Base-by-base conservation (phyloP, 169 alveolate genomes). In the Plasmodium knowlesi region DNA sequence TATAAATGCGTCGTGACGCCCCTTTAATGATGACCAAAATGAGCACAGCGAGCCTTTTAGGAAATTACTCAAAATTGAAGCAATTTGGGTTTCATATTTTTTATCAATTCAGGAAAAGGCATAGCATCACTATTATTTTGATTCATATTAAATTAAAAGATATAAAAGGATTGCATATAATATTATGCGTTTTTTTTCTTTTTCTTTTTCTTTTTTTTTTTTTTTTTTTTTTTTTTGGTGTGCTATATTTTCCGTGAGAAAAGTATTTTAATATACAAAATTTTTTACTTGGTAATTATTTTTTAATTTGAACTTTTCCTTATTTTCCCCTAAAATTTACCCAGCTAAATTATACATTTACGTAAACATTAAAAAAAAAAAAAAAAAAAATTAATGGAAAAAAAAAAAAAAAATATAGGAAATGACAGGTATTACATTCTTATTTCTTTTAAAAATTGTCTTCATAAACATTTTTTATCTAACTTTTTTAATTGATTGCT, bases 271-370 rank as follows among this genome's bases (percentile, higher is more conserved):
- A 5, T n/a, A 37, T 39, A 28, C 34, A 39, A 79, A 34, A 41
- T 12, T 79, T 79, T 39, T 79, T 79, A 73, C 84, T 3, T 79
- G 84, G 43, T 79, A 79, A 79, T 79, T 41, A 41, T 78, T 78
- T 67, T 67, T 8, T 9, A 67, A 67, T 25, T 67, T 67, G 28
- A 67, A 67, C 76, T 39, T 19, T 67, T 25, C 3, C 19, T 67
- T 67, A 19, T 25, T 67, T 67, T 34, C 28, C n/a, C 76, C 76
- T 67, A 19, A n/a, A 19, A 67, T 19, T 67, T 67, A n/a, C 14
- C 34, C 5, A 2, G 39, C 12, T 22, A 28, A 19, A 67, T 67
- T 67, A 67, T 19, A n/a, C 37, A 67, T 6, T 25, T 67, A 1
- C 37, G 30, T 67, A 25, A 67, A 25, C 12, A 8, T 19, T 67